phyloP scores from a whole-genome alignment of 192 early-diverging fungal genomes.

The Coemansia sp. region DNA sequence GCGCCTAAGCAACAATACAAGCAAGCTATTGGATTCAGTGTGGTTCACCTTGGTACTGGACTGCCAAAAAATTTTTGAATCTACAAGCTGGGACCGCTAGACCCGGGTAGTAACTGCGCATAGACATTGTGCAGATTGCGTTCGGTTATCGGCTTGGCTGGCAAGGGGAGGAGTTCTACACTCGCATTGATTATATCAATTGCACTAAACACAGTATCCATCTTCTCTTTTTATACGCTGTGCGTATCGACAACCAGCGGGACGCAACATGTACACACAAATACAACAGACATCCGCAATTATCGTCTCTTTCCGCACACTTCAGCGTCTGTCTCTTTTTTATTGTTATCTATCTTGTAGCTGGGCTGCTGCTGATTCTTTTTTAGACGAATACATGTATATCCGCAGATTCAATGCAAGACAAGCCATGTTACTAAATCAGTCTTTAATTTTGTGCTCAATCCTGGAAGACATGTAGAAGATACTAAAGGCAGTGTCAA shows the following conservation, averaged over 20 bases:
- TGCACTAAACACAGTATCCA: neutral
- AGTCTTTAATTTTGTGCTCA: conserved; percentile 3
- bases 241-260: neutral
- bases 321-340: neutral
- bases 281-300: neutral
- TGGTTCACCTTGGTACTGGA: neutral
- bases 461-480: neutral
- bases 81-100: neutral
- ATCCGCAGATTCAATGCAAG: neutral
- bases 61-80: neutral
- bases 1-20: neutral
- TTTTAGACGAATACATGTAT: conserved; percentile 24
- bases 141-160: neutral
- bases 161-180: neutral
- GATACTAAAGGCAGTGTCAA: neutral
- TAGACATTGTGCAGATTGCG: neutral
- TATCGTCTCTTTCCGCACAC: neutral
- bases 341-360: conserved; percentile 6
- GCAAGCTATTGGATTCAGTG: neutral
- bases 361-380: conserved; percentile 11
- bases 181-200: neutral
- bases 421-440: conserved; percentile 1
- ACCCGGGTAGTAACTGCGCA: neutral
- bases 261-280: neutral
- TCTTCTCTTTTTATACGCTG: neutral